These are phyloP conservation scores for Trichoderma gamsii DNA, from an alignment of 495 filamentous ascomycete species.

Conservation along the genomic window DNA sequence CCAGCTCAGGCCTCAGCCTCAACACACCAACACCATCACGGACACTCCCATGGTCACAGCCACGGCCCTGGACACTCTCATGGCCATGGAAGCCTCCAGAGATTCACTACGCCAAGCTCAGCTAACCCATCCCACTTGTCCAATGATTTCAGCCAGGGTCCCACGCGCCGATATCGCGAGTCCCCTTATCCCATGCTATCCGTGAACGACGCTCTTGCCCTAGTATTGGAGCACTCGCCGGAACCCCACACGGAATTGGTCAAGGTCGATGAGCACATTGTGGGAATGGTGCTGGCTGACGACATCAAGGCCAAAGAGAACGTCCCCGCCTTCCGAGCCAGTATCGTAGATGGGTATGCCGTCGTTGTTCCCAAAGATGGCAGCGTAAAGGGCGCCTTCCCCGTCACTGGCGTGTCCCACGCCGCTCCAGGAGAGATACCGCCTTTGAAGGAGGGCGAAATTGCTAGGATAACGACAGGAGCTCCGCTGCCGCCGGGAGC, in stretches of 20 bases:
- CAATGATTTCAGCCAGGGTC: conserved; percentile 76
- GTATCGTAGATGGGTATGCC: conserved; percentile 96
- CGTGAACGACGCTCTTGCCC: conserved; percentile 70
- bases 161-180: conserved; percentile 66
- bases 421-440: conserved; percentile 60
- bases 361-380: conserved; percentile 55
- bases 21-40: conserved; percentile 33
- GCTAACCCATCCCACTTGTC: conserved; percentile 48
- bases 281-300: conserved; percentile 73
- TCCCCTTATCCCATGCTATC: conserved; percentile 92
- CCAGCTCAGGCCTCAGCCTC: conserved; percentile 21
- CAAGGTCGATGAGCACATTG: conserved; percentile 55
- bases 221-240: conserved; percentile 66
- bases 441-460: conserved; percentile 61
- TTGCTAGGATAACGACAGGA: conserved; percentile 88
- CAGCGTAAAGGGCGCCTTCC: conserved; percentile 69
- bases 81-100: conserved; percentile 58
- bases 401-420: conserved; percentile 81
- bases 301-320: conserved; percentile 73
- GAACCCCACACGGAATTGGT: conserved; percentile 45
- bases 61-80: conserved; percentile 65
- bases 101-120: conserved; percentile 61
- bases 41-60: conserved; percentile 47
- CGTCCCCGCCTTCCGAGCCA: conserved; percentile 89
- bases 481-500: conserved; percentile 85